Evolutionary conservation across 768 basidiomycete species (phyloP), one percentile per base, ranked within the genome.

Genomic region (Hemileccinum impolitum): DNA sequence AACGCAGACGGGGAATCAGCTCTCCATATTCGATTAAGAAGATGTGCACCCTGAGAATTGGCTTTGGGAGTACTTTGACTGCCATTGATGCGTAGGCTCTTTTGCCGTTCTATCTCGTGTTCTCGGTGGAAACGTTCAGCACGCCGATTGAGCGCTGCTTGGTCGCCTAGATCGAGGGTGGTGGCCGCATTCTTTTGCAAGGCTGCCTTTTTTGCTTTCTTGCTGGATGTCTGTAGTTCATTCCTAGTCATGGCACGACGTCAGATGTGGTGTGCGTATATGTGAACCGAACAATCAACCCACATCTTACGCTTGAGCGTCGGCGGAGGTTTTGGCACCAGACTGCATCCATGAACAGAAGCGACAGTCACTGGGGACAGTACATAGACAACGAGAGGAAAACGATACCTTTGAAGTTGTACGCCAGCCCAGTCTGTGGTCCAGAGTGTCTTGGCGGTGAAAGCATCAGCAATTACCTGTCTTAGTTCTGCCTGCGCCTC

Each of bases 381-480:
- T 26, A 51, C 48, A 34, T 23, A 44, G 44, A 51, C n/a, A 9
- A 50, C 12, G 35, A 38, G 28, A 17, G 23, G 36, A 43, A 47
- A 19, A 49, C 44, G 48, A 46, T 48, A 94, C 94, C 87, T 88
- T 75, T 90, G 78, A 47, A 99, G 75, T 70, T 95, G 88, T 30
- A 94, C 80, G 28, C 80, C 85, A 10, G 78, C 72, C 96, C 96
- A 99, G 68, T 98, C 92, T 49, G 88, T 95, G n/a, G 90, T 88
- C 82, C 90, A 87, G 21, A 98, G 76, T 1, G 87, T 80, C 65
- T 89, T 84, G 63, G 82, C 77, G 53, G 82, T 77, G 72, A 91
- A 95, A 70, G 93, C 85, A 58, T 93, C 82, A 80, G 89, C 87
- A 70, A 99, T 96, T 79, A 93, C 88, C 84, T 90, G 81, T 81